Evolutionary conservation across 192 early-diverging fungal species (phyloP).

Genomic region (Lunasporangiospora selenospora): DNA sequence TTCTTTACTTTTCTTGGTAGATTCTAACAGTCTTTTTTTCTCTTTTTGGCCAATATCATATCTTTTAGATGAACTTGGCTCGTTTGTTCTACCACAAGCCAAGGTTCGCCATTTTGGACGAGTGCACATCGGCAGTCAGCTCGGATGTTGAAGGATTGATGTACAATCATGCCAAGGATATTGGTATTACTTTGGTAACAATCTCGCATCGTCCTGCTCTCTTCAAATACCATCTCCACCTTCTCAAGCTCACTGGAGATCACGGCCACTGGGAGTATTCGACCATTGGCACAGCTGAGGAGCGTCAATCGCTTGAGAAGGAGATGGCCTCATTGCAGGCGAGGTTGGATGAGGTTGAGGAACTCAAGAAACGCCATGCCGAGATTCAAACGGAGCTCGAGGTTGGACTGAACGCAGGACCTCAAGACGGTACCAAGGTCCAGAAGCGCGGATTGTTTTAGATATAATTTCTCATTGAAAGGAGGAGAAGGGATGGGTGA

Average conservation of each 20-base stretch:
- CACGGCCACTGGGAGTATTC: conserved; percentile 87
- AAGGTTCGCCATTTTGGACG: conserved; percentile 95
- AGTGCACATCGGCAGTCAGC: conserved; percentile 87
- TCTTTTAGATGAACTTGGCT: conserved; percentile 84
- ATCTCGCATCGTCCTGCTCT: conserved; percentile 95
- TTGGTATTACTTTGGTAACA: conserved; percentile 92
- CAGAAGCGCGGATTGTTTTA: conserved; percentile 46
- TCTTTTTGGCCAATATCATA: too few relatives aligned
- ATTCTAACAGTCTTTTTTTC: not conserved
- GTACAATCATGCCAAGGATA: conserved; percentile 80
- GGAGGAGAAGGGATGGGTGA: too few relatives aligned
- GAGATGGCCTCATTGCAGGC: conserved; percentile 79
- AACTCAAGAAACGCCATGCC: conserved; percentile 49
- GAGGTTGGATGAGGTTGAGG: conserved; percentile 59
- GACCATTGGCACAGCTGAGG: conserved; percentile 79
- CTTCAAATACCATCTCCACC: conserved; percentile 95
- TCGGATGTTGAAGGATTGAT: conserved; percentile 94
- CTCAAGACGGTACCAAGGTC: conserved; percentile 43
- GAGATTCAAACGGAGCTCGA: conserved; percentile 62
- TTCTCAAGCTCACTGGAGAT: conserved; percentile 90
- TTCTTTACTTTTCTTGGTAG: not conserved
- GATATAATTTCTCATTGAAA: too few relatives aligned
- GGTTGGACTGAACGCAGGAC: conserved; percentile 49
- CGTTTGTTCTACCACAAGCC: conserved; percentile 97
- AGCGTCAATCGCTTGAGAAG: conserved; percentile 85